These are phyloP conservation scores for Verticillium albo-atrum DNA, from an alignment of 2,329 filamentous ascomycete genomes.

Conservation along the genomic window DNA sequence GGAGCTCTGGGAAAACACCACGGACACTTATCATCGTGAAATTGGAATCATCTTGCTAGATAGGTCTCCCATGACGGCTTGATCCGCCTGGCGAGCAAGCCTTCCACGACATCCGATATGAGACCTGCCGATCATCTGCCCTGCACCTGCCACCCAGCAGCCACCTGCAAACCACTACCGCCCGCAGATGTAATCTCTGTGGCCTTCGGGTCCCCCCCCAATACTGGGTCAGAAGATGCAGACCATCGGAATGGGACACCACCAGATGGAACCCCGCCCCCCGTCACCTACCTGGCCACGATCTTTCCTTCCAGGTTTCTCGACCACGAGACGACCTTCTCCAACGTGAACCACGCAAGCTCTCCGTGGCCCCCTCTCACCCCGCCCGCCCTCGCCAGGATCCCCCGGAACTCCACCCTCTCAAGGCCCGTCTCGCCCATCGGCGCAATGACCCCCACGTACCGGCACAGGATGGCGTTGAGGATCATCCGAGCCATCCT, in stretches of 20 bases:
- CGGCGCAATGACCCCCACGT: conserved; percentile 13
- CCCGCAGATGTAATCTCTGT: no score
- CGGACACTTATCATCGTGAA: neutral
- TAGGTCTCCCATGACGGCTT: neutral
- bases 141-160: neutral
- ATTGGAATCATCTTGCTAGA: neutral
- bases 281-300: conserved; percentile 7
- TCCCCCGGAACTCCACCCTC: conserved; percentile 10
- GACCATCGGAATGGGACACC: no score
- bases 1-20: neutral
- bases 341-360: conserved; percentile 19
- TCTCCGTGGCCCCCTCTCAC: conserved; percentile 21
- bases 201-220: no score
- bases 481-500: conserved; percentile 15
- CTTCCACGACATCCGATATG: neutral
- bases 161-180: no score
- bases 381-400: conserved; percentile 16
- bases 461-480: conserved; percentile 15
- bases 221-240: no score
- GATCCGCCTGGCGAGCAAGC: neutral
- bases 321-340: conserved; percentile 4
- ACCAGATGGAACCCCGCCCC: no score
- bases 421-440: conserved; percentile 12
- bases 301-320: conserved; percentile 18
- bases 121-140: neutral